Percentiles rank a stretch among this genome's conserved stretches.
phyloP scores from a whole-genome alignment of 2,329 filamentous ascomycete genomes.

The Ophiocordyceps polyrhachis-furcata region DNA sequence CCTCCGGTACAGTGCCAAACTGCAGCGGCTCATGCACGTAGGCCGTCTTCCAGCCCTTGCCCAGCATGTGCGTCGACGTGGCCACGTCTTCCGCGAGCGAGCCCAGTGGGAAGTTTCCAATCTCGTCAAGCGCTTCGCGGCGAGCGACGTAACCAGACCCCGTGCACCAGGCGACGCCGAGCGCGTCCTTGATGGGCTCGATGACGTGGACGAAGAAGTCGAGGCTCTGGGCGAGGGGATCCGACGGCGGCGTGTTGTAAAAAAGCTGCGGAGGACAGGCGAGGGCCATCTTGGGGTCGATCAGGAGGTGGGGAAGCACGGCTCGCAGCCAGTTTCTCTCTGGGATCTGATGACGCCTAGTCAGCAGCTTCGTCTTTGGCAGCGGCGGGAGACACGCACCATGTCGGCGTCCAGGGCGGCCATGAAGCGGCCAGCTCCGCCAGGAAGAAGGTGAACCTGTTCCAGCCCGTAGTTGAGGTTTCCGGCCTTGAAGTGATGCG shows the following conservation, averaged over 20 bases:
- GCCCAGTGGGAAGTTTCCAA: slow-evolving; percentile 41
- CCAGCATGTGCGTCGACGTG: slow-evolving; percentile 38
- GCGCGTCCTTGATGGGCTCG: slow-evolving; percentile 29
- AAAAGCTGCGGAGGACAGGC: slow-evolving; percentile 44
- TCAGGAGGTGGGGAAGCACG: slow-evolving; percentile 38
- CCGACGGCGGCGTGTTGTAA: slow-evolving; percentile 40
- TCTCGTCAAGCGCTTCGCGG: slow-evolving; percentile 38
- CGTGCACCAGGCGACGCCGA: slow-evolving; percentile 43
- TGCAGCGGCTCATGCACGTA: slow-evolving; percentile 41
- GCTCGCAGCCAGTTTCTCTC: slow-evolving; percentile 40
- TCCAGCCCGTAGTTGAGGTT: slow-evolving; percentile 44
- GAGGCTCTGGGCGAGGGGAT: slow-evolving; percentile 38
- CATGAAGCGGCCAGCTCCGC: slow-evolving; percentile 37
- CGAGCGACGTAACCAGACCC: slow-evolving; percentile 43
- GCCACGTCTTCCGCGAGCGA: slow-evolving; percentile 42
- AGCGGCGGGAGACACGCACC: slow-evolving; percentile 14
- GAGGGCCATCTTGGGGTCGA: slow-evolving; percentile 36
- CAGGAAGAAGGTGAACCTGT: slow-evolving; percentile 27
- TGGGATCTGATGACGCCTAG: slow-evolving; percentile 30
- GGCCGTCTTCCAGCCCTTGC: slow-evolving; percentile 41
- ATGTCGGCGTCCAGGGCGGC: slow-evolving; percentile 50
- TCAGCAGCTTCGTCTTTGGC: background rate
- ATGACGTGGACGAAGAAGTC: slow-evolving; percentile 38
- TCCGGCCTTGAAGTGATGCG: slow-evolving; percentile 43
- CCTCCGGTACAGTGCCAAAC: slow-evolving; percentile 39